A percentile compares a stretch with the other conserved stretches of the same genome.
phyloP scores from a whole-genome alignment of 2,329 filamentous ascomycete genomes.

The Scedosporium apiospermum region DNA sequence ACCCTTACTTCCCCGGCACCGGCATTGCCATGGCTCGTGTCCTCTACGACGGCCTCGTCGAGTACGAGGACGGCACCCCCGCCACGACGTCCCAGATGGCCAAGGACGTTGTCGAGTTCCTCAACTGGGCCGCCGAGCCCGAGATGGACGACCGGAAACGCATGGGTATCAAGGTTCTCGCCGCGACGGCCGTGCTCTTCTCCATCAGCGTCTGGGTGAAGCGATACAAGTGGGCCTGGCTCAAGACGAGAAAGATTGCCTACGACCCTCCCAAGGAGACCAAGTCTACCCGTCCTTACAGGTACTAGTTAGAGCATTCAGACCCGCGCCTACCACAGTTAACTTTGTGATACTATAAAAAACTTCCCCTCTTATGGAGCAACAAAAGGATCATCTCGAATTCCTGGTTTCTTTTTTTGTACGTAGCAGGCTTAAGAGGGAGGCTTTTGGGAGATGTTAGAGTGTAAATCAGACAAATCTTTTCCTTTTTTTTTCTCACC shows the following conservation, averaged over 20 bases:
- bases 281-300: conserved; percentile 38
- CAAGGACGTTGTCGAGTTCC: conserved; percentile 97
- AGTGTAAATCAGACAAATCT: conserved; percentile 40
- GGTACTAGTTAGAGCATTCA: conserved; percentile 8
- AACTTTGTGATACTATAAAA: conserved; percentile 1
- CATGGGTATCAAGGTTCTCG: conserved; percentile 96
- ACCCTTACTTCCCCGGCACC: conserved; percentile 98
- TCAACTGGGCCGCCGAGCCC: conserved; percentile 98
- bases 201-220: conserved; percentile 94
- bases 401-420: conserved; percentile 4
- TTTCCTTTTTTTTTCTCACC: conserved; percentile 26
- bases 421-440: not conserved
- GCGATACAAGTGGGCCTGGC: conserved; percentile 96
- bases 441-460: conserved; percentile 22
- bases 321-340: not conserved
- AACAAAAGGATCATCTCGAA: not conserved
- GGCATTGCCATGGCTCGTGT: conserved; percentile 99
- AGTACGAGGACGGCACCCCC: conserved; percentile 94
- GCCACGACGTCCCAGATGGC: conserved; percentile 98
- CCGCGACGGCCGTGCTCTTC: conserved; percentile 68
- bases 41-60: conserved; percentile 91
- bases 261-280: conserved; percentile 66
- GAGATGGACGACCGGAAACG: conserved; percentile 99
- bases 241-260: conserved; percentile 91
- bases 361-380: not conserved